phyloP scores from a whole-genome alignment of 768 basidiomycete species.

The Crucibulum laeve region DNA sequence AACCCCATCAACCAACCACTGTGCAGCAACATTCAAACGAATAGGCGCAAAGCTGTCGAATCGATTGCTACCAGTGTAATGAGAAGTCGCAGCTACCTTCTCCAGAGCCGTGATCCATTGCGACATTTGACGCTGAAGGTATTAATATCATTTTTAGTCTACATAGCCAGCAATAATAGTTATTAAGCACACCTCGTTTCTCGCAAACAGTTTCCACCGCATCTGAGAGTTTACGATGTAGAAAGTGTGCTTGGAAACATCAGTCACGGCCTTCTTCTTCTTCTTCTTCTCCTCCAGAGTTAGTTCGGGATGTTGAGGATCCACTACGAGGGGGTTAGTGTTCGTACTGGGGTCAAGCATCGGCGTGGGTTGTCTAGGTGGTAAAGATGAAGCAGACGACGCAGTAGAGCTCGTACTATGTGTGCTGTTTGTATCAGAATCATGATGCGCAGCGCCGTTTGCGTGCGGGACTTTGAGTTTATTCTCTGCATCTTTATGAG shows the following conservation, averaged over 20 bases:
- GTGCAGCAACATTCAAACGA: constrained; percentile 87
- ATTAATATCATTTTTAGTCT: constrained; percentile 1
- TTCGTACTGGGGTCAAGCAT: constrained; percentile 84
- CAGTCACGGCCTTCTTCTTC: constrained; percentile 29
- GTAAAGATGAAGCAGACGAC: constrained; percentile 30
- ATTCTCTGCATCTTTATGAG: constrained; percentile 8
- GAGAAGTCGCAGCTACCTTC: constrained; percentile 68
- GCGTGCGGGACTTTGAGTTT: constrained; percentile 10
- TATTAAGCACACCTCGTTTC: constrained; percentile 64
- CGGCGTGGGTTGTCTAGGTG: constrained; percentile 41
- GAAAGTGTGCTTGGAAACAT: constrained; percentile 92
- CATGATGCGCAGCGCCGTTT: constrained; percentile 13
- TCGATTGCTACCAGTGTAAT: constrained; percentile 77
- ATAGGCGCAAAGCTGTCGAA: constrained; percentile 95
- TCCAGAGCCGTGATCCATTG: constrained; percentile 95
- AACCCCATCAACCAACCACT: constrained; percentile 98
- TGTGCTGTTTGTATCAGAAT: constrained; percentile 6
- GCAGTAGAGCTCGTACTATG: constrained; percentile 18
- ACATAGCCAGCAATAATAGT: background rate
- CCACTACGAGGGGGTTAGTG: constrained; percentile 44
- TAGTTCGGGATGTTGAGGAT: constrained; percentile 20
- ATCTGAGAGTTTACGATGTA: constrained; percentile 91
- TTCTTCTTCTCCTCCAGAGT: constrained; percentile 36
- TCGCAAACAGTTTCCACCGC: constrained; percentile 80
- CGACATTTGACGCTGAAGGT: constrained; percentile 83